These are phyloP conservation scores for Boletus rubropictus DNA, from an alignment of 768 basidiomycete genomes.

Conservation along the genomic window DNA sequence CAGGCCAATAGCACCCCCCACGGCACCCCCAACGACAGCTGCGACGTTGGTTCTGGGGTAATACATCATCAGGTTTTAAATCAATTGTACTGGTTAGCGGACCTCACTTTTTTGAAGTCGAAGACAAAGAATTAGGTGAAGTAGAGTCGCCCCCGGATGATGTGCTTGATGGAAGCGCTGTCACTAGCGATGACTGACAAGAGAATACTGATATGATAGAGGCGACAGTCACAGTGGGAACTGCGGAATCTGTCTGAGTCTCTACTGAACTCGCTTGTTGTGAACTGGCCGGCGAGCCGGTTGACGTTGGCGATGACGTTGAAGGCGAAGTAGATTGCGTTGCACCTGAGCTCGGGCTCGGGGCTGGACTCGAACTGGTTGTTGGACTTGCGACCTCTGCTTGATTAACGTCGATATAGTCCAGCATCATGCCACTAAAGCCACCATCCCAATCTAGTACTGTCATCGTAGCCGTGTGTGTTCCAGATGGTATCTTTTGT, in stretches of 20 bases:
- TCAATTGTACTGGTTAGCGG: background rate
- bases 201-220: slow-evolving; percentile 5
- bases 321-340: slow-evolving; percentile 2
- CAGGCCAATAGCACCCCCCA: slow-evolving; percentile 17
- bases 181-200: slow-evolving; percentile 2
- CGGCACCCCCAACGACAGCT: slow-evolving; percentile 12
- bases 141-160: slow-evolving; percentile 1
- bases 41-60: slow-evolving; percentile 11
- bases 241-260: background rate
- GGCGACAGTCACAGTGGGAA: background rate
- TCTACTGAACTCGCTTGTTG: slow-evolving; percentile 1
- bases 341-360: background rate
- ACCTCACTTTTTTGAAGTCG: slow-evolving; percentile 11
- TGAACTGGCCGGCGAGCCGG: background rate
- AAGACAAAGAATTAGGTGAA: slow-evolving; percentile 1
- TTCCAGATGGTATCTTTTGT: slow-evolving; percentile 21
- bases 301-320: background rate
- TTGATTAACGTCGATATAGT: slow-evolving; percentile 25
- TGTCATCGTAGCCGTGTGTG: slow-evolving; percentile 21
- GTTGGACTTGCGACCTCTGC: slow-evolving; percentile 9
- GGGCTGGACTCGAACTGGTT: background rate
- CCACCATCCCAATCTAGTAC: slow-evolving; percentile 23
- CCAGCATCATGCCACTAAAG: slow-evolving; percentile 27
- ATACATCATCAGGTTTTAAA: background rate
- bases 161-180: slow-evolving; percentile 13